Evolutionary conservation across 2,329 filamentous ascomycete species (phyloP).

Genomic region (Penicillium verrucosum): DNA sequence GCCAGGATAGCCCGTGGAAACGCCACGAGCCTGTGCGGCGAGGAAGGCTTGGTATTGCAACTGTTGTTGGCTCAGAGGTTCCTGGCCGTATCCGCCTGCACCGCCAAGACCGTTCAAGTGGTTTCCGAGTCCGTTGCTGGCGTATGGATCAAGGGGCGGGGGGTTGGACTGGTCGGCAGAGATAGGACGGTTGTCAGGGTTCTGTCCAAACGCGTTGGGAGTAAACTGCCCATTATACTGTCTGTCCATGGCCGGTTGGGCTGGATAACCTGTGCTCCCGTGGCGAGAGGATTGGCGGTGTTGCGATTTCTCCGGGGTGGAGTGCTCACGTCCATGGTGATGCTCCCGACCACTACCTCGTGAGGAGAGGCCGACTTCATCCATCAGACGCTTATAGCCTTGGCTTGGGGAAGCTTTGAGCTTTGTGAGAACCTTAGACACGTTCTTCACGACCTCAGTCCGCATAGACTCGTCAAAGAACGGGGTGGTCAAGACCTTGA

Average conservation of each 20-base stretch:
- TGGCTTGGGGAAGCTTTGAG: slow-evolving; percentile 92
- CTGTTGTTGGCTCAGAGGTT: slow-evolving; percentile 48
- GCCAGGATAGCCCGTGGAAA: slow-evolving; percentile 44
- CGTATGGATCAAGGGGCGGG: slow-evolving; percentile 40
- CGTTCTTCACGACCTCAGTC: slow-evolving; percentile 82
- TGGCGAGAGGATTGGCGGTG: slow-evolving; percentile 45
- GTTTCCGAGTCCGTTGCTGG: slow-evolving; percentile 30
- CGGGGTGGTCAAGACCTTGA: slow-evolving; percentile 95
- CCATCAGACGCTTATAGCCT: slow-evolving; percentile 98
- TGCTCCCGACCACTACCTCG: slow-evolving; percentile 40
- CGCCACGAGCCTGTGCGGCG: slow-evolving; percentile 45
- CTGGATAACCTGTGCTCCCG: slow-evolving; percentile 34
- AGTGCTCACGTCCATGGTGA: slow-evolving; percentile 40
- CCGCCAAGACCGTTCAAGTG: slow-evolving; percentile 30
- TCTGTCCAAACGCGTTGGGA: slow-evolving; percentile 35
- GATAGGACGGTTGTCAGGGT: slow-evolving; percentile 38
- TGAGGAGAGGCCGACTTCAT: slow-evolving; percentile 84
- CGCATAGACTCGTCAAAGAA: slow-evolving; percentile 95
- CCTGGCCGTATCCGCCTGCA: slow-evolving; percentile 37
- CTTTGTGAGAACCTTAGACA: slow-evolving; percentile 80
- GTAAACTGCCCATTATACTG: slow-evolving; percentile 43
- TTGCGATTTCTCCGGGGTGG: slow-evolving; percentile 42
- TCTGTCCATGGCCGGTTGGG: slow-evolving; percentile 40
- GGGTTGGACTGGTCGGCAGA: slow-evolving; percentile 35
- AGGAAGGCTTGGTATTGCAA: slow-evolving; percentile 58